These are phyloP conservation scores for Albatrellus ellisii DNA, from an alignment of 768 basidiomycete genomes.

Conservation along the genomic window DNA sequence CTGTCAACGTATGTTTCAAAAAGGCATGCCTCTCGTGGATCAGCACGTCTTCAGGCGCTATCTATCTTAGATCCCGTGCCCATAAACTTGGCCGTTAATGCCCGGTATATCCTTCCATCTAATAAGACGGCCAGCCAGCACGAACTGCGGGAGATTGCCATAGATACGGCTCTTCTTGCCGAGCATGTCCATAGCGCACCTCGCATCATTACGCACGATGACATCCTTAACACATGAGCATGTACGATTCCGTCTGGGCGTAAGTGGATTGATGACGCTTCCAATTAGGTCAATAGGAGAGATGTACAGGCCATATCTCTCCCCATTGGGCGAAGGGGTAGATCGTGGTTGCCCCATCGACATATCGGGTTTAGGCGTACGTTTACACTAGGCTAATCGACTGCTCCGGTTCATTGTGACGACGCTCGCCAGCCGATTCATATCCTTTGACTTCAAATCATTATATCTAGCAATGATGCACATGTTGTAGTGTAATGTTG, in stretches of 20 bases:
- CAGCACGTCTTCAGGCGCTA: slow-evolving; percentile 8
- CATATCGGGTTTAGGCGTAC: no score
- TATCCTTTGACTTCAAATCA: no score
- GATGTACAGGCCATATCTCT: slow-evolving; percentile 10
- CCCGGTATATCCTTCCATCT: slow-evolving; percentile 29
- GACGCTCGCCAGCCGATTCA: no score
- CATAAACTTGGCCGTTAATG: slow-evolving; percentile 12
- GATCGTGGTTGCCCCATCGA: no score
- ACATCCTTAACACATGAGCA: slow-evolving; percentile 7
- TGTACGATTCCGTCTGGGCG: slow-evolving; percentile 3
- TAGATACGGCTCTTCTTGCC: slow-evolving; percentile 35
- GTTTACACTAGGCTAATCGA: no score
- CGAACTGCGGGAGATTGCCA: slow-evolving; percentile 29
- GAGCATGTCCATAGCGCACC: slow-evolving; percentile 23
- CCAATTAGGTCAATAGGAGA: no score
- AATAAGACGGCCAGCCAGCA: slow-evolving; percentile 37
- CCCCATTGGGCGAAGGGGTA: slow-evolving; percentile 15
- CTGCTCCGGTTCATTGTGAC: no score
- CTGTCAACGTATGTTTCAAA: slow-evolving; percentile 6
- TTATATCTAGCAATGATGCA: no score
- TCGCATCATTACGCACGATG: slow-evolving; percentile 25
- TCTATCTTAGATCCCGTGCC: slow-evolving; percentile 5
- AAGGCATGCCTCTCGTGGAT: slow-evolving; percentile 8
- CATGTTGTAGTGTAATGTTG: no score
- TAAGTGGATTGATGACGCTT: background rate